Evolutionary conservation across 2,329 filamentous ascomycete genomes (phyloP), one percentile per base, ranked within the genome.

Genomic region (Fonsecaea monophora): DNA sequence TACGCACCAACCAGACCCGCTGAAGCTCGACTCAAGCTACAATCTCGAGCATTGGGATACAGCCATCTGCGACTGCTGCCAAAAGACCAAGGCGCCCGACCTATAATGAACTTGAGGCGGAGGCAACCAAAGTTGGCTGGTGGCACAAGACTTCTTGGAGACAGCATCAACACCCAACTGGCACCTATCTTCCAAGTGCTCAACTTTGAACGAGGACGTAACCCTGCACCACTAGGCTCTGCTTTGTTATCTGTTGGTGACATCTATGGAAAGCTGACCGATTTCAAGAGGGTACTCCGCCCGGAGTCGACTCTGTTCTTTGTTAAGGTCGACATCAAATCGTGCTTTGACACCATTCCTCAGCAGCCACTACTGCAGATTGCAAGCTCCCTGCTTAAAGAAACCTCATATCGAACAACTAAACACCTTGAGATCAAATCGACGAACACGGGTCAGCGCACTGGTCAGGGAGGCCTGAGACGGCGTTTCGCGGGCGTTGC

Each of bases 281-380:
- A 71, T 0, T 98, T 96, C 80, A 90, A 90, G 70, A 73, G 78
- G 1, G 77, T 71, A 0, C 76, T 90, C 10, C 74, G 76, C 30
- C 78, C 78, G 0, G 65, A 77, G 1, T 69, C 70, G 0, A 73
- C 75, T 8, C 79, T 97, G 1, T 98, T 91, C 78, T 96, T 98
- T 78, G 94, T 89, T 67, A 99, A 99, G 76, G 83, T 96, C 12
- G 95, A 99, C 75, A 94, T 99, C 21, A 87, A 92, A 75, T 88
- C 92, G 1, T 96, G 94, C 73, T 99, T 97, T 76, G 95, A 99
- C 77, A 97, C 91, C 0, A 97, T 99, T 53, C 95, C 95, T 0
- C 95, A 98, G 76, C 79, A 85, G 32, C 86, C 87, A 0, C 82
- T 98, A 18, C 75, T 97, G 38, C 76, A 82, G 30, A 81, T 98